Evolutionary conservation across 2,329 filamentous ascomycete species (phyloP).

Genomic region (Sporothrix protearum): DNA sequence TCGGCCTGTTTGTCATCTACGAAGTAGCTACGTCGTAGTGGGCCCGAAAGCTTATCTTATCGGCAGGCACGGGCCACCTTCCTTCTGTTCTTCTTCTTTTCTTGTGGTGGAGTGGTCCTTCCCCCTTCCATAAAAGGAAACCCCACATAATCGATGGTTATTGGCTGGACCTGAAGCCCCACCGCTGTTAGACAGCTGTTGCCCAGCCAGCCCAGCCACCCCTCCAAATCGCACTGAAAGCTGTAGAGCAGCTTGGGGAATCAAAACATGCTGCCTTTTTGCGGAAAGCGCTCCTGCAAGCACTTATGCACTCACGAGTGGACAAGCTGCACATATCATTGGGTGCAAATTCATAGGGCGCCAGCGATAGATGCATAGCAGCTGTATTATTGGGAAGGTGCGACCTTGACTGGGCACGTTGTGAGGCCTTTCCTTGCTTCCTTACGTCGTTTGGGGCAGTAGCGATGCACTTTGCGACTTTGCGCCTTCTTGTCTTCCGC

Average conservation of each 20-base stretch:
- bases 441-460: not conserved
- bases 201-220: constrained; percentile 23
- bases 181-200: constrained; percentile 11
- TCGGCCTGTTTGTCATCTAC: constrained; percentile 2
- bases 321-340: constrained; percentile 3
- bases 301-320: constrained; percentile 16
- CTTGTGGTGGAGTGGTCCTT: not conserved
- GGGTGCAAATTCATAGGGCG: not conserved
- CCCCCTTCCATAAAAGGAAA: not conserved
- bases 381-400: constrained; percentile 4
- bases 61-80: not conserved
- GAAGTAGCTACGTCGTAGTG: too few species aligned
- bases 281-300: constrained; percentile 13
- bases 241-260: constrained; percentile 12
- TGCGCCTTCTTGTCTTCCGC: constrained; percentile 6
- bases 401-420: constrained; percentile 1
- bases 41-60: not conserved
- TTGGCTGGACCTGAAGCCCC: not conserved
- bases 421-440: not conserved
- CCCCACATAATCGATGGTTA: not conserved
- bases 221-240: not conserved
- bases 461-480: not conserved
- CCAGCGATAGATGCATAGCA: not conserved
- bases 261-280: constrained; percentile 19
- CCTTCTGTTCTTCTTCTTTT: not conserved